These are phyloP conservation scores for Gynandropsis gynandra DNA, from an alignment of 345 rosid species.

Conservation along the genomic window DNA sequence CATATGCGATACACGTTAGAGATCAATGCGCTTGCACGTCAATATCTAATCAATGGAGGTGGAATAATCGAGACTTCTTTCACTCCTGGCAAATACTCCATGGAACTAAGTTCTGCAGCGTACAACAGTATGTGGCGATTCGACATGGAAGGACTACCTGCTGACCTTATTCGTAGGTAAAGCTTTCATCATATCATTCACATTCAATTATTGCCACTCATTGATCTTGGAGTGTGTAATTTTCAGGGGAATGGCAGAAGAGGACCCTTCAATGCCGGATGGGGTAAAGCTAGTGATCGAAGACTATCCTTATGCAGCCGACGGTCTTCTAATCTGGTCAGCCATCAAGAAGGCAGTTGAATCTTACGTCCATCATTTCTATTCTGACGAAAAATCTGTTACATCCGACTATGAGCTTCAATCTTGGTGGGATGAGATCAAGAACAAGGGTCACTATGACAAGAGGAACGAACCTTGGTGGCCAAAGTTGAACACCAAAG, in stretches of 20 bases:
- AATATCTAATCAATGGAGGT: constrained; percentile 83
- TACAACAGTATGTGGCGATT: constrained; percentile 76
- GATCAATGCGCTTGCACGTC: constrained; percentile 85
- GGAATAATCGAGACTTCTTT: constrained; percentile 86
- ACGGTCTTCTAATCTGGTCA: constrained; percentile 84
- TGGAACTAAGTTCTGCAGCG: constrained; percentile 93
- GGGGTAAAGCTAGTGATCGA: constrained; percentile 75
- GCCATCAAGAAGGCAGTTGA: constrained; percentile 70
- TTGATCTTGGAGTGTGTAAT: too few species aligned
- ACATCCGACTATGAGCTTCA: constrained; percentile 70
- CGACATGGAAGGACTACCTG: constrained; percentile 91
- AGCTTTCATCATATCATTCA: constrained; percentile 1
- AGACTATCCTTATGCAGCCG: constrained; percentile 93
- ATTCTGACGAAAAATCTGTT: constrained; percentile 48
- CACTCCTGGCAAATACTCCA: constrained; percentile 64
- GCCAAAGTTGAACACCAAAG: constrained; percentile 69
- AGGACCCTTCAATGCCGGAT: too few species aligned
- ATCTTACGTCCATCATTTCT: constrained; percentile 70
- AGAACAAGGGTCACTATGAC: constrained; percentile 77
- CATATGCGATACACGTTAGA: constrained; percentile 92
- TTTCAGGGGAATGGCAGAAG: constrained; percentile 57
- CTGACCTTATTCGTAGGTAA: constrained; percentile 85
- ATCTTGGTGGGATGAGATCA: constrained; percentile 94
- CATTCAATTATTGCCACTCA: too few species aligned
- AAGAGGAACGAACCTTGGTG: constrained; percentile 88